Evolutionary conservation across 2,329 filamentous ascomycete species (phyloP), one percentile per base, ranked within the genome.

Genomic region (Xylaria sp.): DNA sequence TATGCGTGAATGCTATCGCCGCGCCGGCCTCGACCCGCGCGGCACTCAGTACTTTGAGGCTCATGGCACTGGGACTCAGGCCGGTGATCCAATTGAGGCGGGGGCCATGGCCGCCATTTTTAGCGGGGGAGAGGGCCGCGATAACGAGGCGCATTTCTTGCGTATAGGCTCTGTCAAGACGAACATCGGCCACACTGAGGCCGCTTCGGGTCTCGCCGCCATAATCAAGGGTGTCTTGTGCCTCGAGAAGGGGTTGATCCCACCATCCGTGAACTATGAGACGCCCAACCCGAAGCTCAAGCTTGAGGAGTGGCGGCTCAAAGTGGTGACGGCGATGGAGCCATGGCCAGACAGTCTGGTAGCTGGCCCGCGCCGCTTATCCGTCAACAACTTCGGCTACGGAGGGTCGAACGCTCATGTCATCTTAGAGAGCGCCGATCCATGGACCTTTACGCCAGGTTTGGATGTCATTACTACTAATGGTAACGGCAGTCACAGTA

Each of bases 1-100:
- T 5, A 75, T 75, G 8, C 69, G 68, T 0, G 62, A 60, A n/a
- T 70, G 71, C 1, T 75, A 75, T 32, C 23, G 55, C 2, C 55
- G 63, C 5, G 72, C 73, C 13, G 65, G 67, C 2, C 67, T 72
- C 10, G 21, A 60, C 5, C 59, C 68, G 1, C 10, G 32, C 0
- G 62, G 71, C 1, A 75, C 73, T 0, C 40, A 25, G 3, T 69
- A 66, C 40, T 27, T 73, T n/a, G 72, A 74, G 37, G 66, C 59
- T 25, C 71, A 74, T 47, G 70, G 81, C 1, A 83, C 82, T 0
- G 82, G 81, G 0, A 84, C 82, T 1, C 63, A 63, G 6, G 78
- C 76, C 1, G 82, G 82, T 3, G 82, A 84, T 64, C 79, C 80
- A 0, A 70, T 76, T 4, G 82, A 84, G 69, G 76, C 79, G 1